phyloP scores from a whole-genome alignment of 2,329 filamentous ascomycete genomes.

The Monilinia aucupariae region DNA sequence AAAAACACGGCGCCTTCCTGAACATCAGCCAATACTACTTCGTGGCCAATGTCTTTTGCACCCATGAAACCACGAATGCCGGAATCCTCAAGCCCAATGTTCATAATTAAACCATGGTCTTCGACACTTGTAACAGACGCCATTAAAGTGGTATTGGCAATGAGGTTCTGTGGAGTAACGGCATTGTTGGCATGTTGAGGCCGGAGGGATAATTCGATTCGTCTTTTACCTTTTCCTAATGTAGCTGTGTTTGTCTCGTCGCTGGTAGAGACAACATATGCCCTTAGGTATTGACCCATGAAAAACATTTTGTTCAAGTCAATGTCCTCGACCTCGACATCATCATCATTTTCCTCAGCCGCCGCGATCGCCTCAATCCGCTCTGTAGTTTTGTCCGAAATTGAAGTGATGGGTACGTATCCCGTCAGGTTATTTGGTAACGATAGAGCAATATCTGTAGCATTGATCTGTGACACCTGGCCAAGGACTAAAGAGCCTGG shows the following conservation, averaged over 20 bases:
- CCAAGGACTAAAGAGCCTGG: constrained; percentile 85
- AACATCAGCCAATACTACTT: constrained; percentile 59
- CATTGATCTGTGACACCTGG: constrained; percentile 75
- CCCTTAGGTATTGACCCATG: constrained; percentile 82
- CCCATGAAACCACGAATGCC: constrained; percentile 77
- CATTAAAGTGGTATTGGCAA: constrained; percentile 74
- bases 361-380: constrained; percentile 66
- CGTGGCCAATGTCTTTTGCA: constrained; percentile 70
- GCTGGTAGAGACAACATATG: constrained; percentile 72
- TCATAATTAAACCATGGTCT: constrained; percentile 92
- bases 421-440: constrained; percentile 91
- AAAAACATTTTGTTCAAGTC: constrained; percentile 71
- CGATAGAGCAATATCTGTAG: constrained; percentile 71
- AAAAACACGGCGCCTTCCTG: constrained; percentile 81
- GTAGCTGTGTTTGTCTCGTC: constrained; percentile 51
- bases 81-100: constrained; percentile 67
- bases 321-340: constrained; percentile 54
- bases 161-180: constrained; percentile 65
- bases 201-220: constrained; percentile 81
- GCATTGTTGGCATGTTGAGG: constrained; percentile 74
- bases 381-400: constrained; percentile 73
- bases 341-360: constrained; percentile 51
- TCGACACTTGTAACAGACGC: constrained; percentile 87
- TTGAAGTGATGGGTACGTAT: constrained; percentile 84
- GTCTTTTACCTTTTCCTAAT: constrained; percentile 57